Base-by-base conservation (phyloP, 2,329 filamentous ascomycete species). In the Fusarium neocosmosporiellum region DNA sequence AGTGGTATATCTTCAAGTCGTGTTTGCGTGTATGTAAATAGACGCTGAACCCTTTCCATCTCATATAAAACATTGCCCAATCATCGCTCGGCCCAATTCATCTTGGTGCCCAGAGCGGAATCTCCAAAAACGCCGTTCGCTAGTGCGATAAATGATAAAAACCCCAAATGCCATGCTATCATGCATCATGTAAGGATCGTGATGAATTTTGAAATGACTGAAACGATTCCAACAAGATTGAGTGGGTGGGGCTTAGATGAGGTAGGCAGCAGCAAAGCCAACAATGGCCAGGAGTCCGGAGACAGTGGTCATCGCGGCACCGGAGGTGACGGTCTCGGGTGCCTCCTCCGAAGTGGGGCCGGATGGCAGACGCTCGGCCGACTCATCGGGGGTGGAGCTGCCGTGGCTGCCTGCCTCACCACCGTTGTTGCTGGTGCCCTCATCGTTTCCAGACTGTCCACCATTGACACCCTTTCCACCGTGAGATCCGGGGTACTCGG, bases 231-330 rank as follows among this genome's bases (percentile, higher is more conserved):
- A 53, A 46, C n/a, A 16, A 31, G 22, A 22, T 46, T 16, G 48
- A 46, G 16, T 36, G 22, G 48, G 39, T 43, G 41, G 31, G 33
- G 57, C 24, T 82, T 83, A 88, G 61, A 87, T 66, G 65, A 87
- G 77, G 73, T 81, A 84, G 62, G 78, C 84, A 54, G 80, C 84
- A 11, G 82, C 72, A 34, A 85, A 65, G 24, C 84, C 86, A 27
- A 82, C 75, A 14, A 80, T 77, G 8, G 81, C 84, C 27, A 84
- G 77, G 13, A 82, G 76, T 24, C 80, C 80, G 33, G 80, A 81
- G 43, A 77, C 80, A 7, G 71, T 72, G 74, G 82, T 83, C 65
- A 72, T 67, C 13, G 79, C 78, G 53, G 70, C 81, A 22, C 72
- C 73, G 55, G 80, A 75, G 43, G 77, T 79, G 48, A 78, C 55